A percentile compares a stretch with the other conserved stretches of the same genome.
Evolutionary conservation across 805 yeast genomes (phyloP).

Genomic region (Metahyphopichia silvanorum): DNA sequence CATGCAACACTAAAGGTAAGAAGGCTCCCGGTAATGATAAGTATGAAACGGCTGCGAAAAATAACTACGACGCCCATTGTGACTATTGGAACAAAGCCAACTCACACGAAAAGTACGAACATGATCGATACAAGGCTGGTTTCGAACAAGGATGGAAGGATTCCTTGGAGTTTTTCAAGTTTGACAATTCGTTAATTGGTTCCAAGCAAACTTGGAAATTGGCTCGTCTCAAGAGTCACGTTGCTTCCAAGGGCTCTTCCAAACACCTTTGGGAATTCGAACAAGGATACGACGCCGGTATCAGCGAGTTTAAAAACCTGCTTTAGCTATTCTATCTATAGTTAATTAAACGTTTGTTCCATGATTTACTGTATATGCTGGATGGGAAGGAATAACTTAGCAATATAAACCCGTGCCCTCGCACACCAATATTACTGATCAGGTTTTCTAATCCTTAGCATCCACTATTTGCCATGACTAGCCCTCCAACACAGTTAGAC

Average conservation of each 20-base stretch:
- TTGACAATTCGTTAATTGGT: constrained; percentile 72
- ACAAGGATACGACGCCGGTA: constrained; percentile 74
- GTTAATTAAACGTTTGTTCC: too few species aligned
- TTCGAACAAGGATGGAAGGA: constrained; percentile 75
- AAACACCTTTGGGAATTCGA: constrained; percentile 82
- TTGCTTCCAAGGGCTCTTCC: constrained; percentile 51
- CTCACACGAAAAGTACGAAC: constrained; percentile 64
- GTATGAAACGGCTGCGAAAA: constrained; percentile 37
- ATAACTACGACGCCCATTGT: constrained; percentile 45
- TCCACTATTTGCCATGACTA: too few species aligned
- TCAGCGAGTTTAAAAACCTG: constrained; percentile 33
- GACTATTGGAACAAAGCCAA: constrained; percentile 67
- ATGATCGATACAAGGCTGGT: constrained; percentile 79
- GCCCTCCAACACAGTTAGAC: too few species aligned
- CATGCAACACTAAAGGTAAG: constrained; percentile 17
- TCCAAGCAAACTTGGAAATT: constrained; percentile 65
- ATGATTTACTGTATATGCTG: too few species aligned
- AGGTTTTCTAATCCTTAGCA: too few species aligned
- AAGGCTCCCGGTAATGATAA: constrained; percentile 38
- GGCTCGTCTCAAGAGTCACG: constrained; percentile 63
- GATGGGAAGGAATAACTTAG: too few species aligned
- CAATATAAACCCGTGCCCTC: too few species aligned
- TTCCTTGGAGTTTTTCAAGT: constrained; percentile 60
- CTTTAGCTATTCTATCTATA: neutral
- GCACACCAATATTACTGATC: too few species aligned